Conservation (phyloP, 768 basidiomycete genomes). For the Suillus discolor region DNA sequence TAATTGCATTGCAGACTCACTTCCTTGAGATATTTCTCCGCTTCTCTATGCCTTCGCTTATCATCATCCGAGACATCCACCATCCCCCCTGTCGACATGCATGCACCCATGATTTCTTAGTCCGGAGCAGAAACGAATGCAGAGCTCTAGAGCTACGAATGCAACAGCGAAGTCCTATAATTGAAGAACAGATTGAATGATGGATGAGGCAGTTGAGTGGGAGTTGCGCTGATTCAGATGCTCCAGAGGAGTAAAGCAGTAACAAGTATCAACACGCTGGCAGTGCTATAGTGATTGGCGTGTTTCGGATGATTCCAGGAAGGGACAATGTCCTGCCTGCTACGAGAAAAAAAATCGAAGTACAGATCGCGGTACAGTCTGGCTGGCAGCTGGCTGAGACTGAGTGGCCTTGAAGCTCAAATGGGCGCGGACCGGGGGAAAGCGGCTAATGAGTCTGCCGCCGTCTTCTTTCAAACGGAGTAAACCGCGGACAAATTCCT, state of each 20-base stretch:
- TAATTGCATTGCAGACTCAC: conserved; percentile 39
- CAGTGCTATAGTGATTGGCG: neutral
- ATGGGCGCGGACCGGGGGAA: neutral
- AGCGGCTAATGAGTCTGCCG: neutral
- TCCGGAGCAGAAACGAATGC: conserved; percentile 10
- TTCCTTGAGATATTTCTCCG: conserved; percentile 79
- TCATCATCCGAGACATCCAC: conserved; percentile 72
- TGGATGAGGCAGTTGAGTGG: conserved; percentile 12
- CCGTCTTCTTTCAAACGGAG: neutral
- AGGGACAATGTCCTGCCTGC: too few relatives aligned
- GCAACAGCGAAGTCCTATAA: conserved; percentile 15
- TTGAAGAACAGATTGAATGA: conserved; percentile 1
- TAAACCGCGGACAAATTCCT: neutral
- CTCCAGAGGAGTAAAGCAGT: neutral
- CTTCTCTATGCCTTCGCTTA: conserved; percentile 63
- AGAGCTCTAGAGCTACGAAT: conserved; percentile 16
- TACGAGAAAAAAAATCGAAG: neutral
- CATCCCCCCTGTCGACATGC: conserved; percentile 62
- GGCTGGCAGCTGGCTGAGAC: neutral
- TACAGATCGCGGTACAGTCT: neutral
- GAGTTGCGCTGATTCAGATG: conserved; percentile 1
- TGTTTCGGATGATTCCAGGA: neutral
- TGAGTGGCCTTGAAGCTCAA: neutral
- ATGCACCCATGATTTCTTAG: conserved; percentile 64
- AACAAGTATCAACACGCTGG: conserved; percentile 12